Conservation (phyloP, 2,329 filamentous ascomycete species). For the Dactylella cylindrospora region DNA sequence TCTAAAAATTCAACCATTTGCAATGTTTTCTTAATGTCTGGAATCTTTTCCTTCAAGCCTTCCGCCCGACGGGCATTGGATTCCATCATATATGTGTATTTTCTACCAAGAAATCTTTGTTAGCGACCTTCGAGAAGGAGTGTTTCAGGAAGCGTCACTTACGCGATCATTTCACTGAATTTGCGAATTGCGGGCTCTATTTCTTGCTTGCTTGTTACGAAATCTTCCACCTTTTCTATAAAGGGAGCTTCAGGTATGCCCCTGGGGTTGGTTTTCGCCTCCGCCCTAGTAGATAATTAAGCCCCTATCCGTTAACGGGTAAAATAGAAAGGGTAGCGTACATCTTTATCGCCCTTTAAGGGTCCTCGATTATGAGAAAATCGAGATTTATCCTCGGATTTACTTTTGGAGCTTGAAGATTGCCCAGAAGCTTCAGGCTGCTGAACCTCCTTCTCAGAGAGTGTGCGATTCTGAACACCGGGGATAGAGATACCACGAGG, state of each 20-base stretch:
- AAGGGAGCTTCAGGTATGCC: conserved; percentile 83
- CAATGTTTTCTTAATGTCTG: conserved; percentile 93
- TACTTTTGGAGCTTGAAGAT: neutral
- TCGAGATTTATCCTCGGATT: neutral
- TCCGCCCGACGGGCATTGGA: conserved; percentile 81
- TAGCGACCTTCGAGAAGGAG: conserved; percentile 8
- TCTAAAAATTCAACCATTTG: conserved; percentile 87
- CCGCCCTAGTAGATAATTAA: conserved; percentile 47
- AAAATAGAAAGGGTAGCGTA: neutral
- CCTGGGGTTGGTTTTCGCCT: conserved; percentile 70
- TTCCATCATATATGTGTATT: conserved; percentile 99
- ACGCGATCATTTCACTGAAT: conserved; percentile 95
- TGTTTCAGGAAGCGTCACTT: conserved; percentile 51
- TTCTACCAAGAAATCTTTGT: conserved; percentile 61
- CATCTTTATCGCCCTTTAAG: conserved; percentile 4
- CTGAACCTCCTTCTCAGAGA: neutral
- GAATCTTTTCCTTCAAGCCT: conserved; percentile 89
- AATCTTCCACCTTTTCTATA: conserved; percentile 85
- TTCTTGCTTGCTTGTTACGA: conserved; percentile 74
- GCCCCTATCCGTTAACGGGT: neutral
- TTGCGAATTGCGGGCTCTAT: conserved; percentile 78
- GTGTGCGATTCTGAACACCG: neutral
- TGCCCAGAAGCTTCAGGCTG: neutral
- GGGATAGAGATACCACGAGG: too few species aligned
- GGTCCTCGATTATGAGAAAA: neutral